Evolutionary conservation across 495 filamentous ascomycete genomes (phyloP), one percentile per base, ranked within the genome.

Genomic region (Amniculicola lignicola): DNA sequence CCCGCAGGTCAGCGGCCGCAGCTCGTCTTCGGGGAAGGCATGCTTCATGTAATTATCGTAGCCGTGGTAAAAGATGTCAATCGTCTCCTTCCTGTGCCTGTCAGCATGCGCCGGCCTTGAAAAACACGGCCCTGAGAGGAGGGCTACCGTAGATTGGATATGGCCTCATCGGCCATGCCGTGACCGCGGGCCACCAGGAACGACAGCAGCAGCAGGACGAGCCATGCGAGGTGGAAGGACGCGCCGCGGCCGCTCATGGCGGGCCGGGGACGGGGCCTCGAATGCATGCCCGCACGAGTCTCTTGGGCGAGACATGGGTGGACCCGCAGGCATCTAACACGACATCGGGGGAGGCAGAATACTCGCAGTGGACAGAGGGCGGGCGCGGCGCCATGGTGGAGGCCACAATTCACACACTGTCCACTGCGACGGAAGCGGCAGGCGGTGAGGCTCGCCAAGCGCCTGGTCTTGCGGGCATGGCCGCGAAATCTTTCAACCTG

Each of bases 11-110:
- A 98, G 74, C 10, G 93, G 93, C 59, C 87, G 86, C 42, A 98
- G 76, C 81, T 98, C 93, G 66, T 98, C 93, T 74, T 96, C 93
- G 27, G 93, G 93, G 65, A 97, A 98, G 44, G 94, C 94, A 66
- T 92, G 79, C 41, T 81, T 75, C 79, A 96, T 88, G 74, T 98
- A 98, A 67, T 90, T 96, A 66, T 94, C 85, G 75, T 85, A 98
- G 50, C 93, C 93, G 72, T 98, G 94, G 64, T 93, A 96, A 75
- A 98, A 97, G 79, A 96, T 90, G 54, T 85, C 81, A 49, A 90
- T 83, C 35, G 92, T 90, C 69, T 95, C 89, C 65, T 81, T 82
- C 58, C 82, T 83, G 58, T 23, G 27, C 77, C 47, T 4, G 37
- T 56, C 24, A 66, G 45, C 28, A 40, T 19, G 37, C 37, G 37